phyloP scores from a whole-genome alignment of 192 early-diverging fungal species.

The Spinellus fusiger region DNA sequence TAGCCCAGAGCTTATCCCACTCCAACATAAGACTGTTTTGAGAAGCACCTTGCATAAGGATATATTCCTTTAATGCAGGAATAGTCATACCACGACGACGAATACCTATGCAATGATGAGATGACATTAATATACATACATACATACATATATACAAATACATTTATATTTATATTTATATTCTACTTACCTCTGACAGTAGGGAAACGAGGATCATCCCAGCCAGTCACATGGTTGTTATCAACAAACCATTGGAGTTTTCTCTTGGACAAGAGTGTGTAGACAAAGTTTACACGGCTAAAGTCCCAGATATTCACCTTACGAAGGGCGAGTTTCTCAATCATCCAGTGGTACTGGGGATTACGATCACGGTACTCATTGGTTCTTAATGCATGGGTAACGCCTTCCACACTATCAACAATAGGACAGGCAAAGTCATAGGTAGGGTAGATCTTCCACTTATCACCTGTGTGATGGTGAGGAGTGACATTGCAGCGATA shows the following conservation, averaged over 20 bases:
- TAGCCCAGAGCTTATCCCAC: slow-evolving; percentile 99
- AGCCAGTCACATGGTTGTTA: slow-evolving; percentile 72
- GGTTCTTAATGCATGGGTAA: slow-evolving; percentile 94
- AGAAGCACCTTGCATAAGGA: slow-evolving; percentile 96
- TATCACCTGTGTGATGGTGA: slow-evolving; percentile 85
- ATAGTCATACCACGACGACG: slow-evolving; percentile 96
- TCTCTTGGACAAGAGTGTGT: slow-evolving; percentile 96
- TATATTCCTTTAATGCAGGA: slow-evolving; percentile 93
- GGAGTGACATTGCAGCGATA: slow-evolving; percentile 88
- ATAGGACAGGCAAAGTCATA: slow-evolving; percentile 99
- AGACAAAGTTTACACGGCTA: slow-evolving; percentile 92
- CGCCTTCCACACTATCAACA: slow-evolving; percentile 94
- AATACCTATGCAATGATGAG: too few relatives aligned
- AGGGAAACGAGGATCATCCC: slow-evolving; percentile 91
- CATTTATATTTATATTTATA: too few relatives aligned
- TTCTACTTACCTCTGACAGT: slow-evolving; percentile 81
- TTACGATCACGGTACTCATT: slow-evolving; percentile 99
- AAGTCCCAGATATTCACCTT: slow-evolving; percentile 94
- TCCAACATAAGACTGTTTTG: slow-evolving; percentile 89
- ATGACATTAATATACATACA: slow-evolving; percentile 54
- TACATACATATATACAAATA: too few relatives aligned
- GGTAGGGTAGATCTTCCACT: slow-evolving; percentile 97
- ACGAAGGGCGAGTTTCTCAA: slow-evolving; percentile 79
- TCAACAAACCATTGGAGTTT: slow-evolving; percentile 97
- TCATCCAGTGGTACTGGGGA: slow-evolving; percentile 94